Base-by-base conservation (phyloP, 2,329 filamentous ascomycete species). In the Fusarium bactridioides region DNA sequence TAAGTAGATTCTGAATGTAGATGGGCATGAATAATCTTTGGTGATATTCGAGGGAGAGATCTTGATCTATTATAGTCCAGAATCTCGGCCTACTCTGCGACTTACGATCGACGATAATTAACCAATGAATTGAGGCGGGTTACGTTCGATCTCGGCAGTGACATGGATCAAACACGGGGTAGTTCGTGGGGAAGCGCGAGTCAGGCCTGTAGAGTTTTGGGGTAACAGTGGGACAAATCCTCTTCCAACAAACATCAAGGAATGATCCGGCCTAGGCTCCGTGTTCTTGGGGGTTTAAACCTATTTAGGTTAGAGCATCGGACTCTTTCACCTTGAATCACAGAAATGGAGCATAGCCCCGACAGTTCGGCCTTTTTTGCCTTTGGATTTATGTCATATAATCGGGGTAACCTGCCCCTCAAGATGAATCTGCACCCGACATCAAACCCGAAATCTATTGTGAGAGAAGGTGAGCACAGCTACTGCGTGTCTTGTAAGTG, bases 321-420 rank as follows among this genome's bases (percentile, higher is more conserved):
- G 60, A 21, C 3, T 3, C 1, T 48, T 63, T 43, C 9, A 12
- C 60, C 60, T n/a, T n/a, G n/a, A n/a, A n/a, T n/a, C 21, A 5
- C 10, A 31, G 19, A 37, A 41, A 21, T 31, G 29, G 41, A 65
- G 23, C n/a, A 6, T 7, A 10, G 11, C 19, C 35, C 62, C 58
- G 62, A 56, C 6, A 18, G 7, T 44, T 50, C 27, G 59, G 63
- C 41, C 2, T 18, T 51, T 66, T 64, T 66, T n/a, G 13, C 58
- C 21, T 10, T 29, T 9, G 7, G 29, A 12, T n/a, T 9, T 31
- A 43, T 27, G 35, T 51, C 15, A 23, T 64, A 66, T 66, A 66
- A 40, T 64, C 63, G 63, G 63, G 50, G 63, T 15, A 44, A 58
- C 25, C 44, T 64, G 60, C 64, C 59, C 51, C 45, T 33, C 27